These are phyloP conservation scores for Cyberlindnera xylosilytica DNA, from an alignment of 805 yeast genomes.

Conservation along the genomic window DNA sequence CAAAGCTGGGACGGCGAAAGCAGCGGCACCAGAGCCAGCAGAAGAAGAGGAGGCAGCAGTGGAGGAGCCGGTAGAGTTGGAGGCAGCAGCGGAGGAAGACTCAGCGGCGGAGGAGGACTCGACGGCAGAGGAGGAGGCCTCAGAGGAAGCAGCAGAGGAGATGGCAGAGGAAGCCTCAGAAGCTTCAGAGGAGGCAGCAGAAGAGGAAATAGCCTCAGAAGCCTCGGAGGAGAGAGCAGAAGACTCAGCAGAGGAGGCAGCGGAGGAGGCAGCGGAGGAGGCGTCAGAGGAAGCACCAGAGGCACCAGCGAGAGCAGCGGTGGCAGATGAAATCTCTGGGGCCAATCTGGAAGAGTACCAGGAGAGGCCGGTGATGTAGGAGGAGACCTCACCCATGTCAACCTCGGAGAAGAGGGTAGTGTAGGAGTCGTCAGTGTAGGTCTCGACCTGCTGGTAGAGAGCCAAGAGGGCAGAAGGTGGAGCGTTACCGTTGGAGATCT, in stretches of 20 bases:
- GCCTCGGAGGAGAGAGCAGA: slow-evolving; percentile 9
- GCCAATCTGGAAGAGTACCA: slow-evolving; percentile 29
- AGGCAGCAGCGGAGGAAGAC: neutral
- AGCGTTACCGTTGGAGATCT: slow-evolving; percentile 19
- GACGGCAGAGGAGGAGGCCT: slow-evolving; percentile 13
- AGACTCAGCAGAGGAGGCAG: slow-evolving; percentile 11
- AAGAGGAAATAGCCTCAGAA: slow-evolving; percentile 2
- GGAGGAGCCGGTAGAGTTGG: slow-evolving; percentile 5
- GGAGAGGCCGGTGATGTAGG: slow-evolving; percentile 31
- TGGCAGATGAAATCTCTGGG: slow-evolving; percentile 8
- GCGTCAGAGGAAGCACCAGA: slow-evolving; percentile 10
- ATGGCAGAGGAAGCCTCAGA: slow-evolving; percentile 12
- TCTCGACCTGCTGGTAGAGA: slow-evolving; percentile 26
- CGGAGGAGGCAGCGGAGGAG: slow-evolving; percentile 6
- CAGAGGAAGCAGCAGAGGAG: slow-evolving; percentile 2
- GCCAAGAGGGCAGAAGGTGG: slow-evolving; percentile 29
- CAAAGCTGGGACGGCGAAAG: slow-evolving; percentile 17
- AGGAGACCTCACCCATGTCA: slow-evolving; percentile 24
- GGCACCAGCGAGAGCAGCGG: slow-evolving; percentile 7
- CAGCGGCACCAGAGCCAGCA: slow-evolving; percentile 10
- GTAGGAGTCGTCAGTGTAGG: slow-evolving; percentile 33
- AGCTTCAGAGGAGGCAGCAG: slow-evolving; percentile 3
- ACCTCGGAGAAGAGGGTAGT: slow-evolving; percentile 30
- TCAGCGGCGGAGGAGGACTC: slow-evolving; percentile 3
- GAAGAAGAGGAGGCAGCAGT: slow-evolving; percentile 3